Percentiles rank a stretch among this genome's conserved stretches.
These are phyloP conservation scores for Xylariaceae sp. DNA, from an alignment of 2,329 filamentous ascomycete species.

Conservation along the genomic window DNA sequence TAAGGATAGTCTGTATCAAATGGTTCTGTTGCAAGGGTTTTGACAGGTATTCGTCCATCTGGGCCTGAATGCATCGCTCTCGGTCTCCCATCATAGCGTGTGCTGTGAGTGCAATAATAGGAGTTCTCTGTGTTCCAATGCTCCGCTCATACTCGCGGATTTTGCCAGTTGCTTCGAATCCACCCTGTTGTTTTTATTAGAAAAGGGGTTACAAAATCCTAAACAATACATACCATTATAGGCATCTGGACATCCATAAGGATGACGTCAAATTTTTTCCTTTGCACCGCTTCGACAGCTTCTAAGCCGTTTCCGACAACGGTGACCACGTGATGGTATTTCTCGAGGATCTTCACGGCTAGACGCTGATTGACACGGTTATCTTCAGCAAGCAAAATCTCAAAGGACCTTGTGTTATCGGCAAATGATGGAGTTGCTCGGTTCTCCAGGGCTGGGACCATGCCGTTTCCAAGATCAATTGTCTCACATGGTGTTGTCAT, in stretches of 20 bases:
- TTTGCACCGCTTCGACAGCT: constrained; percentile 89
- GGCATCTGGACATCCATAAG: constrained; percentile 99
- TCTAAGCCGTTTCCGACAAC: constrained; percentile 96
- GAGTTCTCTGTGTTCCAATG: constrained; percentile 79
- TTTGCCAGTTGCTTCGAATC: constrained; percentile 95
- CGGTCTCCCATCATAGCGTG: constrained; percentile 99
- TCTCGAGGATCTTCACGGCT: constrained; percentile 95
- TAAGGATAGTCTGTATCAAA: constrained; percentile 96
- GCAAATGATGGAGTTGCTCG: constrained; percentile 88
- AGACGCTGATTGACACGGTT: constrained; percentile 97
- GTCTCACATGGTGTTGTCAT: constrained; percentile 97
- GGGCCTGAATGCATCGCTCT: constrained; percentile 96
- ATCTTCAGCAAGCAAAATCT: constrained; percentile 94
- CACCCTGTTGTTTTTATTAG: constrained; percentile 63
- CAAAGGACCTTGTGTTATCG: constrained; percentile 93
- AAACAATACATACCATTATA: constrained; percentile 78
- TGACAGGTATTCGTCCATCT: constrained; percentile 99
- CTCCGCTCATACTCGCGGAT: constrained; percentile 93
- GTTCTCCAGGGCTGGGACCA: constrained; percentile 94
- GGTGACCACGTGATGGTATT: constrained; percentile 90
- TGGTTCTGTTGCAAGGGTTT: constrained; percentile 97
- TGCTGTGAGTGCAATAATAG: constrained; percentile 94
- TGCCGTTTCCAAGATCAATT: constrained; percentile 93
- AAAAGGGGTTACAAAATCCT: neutral
- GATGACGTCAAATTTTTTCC: constrained; percentile 92